phyloP scores from a whole-genome alignment of 306 rosid species.

The Quercus ilex region DNA sequence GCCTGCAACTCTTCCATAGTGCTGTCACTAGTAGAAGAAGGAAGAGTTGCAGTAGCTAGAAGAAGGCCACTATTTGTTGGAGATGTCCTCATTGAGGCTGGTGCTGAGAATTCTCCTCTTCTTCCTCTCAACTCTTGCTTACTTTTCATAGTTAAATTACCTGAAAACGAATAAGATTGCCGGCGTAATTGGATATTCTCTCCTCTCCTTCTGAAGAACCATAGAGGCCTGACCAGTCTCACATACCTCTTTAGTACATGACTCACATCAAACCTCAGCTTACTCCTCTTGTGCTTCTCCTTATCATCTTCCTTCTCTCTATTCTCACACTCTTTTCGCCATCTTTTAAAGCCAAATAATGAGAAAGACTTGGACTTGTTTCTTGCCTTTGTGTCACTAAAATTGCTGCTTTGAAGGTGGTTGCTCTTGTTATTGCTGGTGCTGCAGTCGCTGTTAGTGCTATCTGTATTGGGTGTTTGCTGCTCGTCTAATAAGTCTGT shows the following conservation, averaged over 20 bases:
- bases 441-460: neutral
- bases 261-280: slow-evolving; percentile 42
- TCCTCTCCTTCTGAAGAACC: slow-evolving; percentile 47
- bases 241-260: slow-evolving; percentile 60
- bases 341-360: slow-evolving; percentile 45
- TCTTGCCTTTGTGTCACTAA: slow-evolving; percentile 28
- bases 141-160: slow-evolving; percentile 44
- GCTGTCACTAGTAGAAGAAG: slow-evolving; percentile 60
- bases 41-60: slow-evolving; percentile 45
- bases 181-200: slow-evolving; percentile 38
- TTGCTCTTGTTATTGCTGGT: slow-evolving; percentile 20
- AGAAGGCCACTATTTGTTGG: slow-evolving; percentile 84
- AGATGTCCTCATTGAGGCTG: slow-evolving; percentile 89
- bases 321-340: slow-evolving; percentile 46
- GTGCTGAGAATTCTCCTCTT: slow-evolving; percentile 85
- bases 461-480: slow-evolving; percentile 24
- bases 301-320: slow-evolving; percentile 36
- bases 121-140: slow-evolving; percentile 57
- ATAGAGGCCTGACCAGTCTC: slow-evolving; percentile 52
- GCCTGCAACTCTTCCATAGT: slow-evolving; percentile 97
- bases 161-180: slow-evolving; percentile 71
- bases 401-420: slow-evolving; percentile 14
- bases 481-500: slow-evolving; percentile 28
- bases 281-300: slow-evolving; percentile 34
- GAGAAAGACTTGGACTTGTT: slow-evolving; percentile 65